phyloP scores from a whole-genome alignment of 2,329 filamentous ascomycete genomes.

The Trichophyton equinum region DNA sequence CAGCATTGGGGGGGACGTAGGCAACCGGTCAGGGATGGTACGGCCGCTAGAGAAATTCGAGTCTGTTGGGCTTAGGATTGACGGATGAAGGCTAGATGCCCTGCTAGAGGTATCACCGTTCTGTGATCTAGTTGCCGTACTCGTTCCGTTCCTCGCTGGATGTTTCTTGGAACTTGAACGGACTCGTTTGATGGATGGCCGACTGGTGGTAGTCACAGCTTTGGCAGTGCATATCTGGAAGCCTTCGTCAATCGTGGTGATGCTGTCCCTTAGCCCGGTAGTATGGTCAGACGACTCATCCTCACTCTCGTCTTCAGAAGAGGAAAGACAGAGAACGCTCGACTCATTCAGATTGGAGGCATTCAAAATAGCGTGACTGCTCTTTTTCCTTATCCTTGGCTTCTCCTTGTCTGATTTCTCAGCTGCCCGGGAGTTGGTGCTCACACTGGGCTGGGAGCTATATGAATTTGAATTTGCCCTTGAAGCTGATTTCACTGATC shows the following conservation, averaged over 20 bases:
- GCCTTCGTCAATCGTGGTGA: conserved; percentile 29
- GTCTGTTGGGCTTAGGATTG: conserved; percentile 16
- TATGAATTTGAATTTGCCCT: background rate
- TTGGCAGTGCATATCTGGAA: conserved; percentile 34
- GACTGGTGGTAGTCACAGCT: conserved; percentile 24
- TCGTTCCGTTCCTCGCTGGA: conserved; percentile 12
- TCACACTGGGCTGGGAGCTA: background rate
- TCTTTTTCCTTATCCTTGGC: conserved; percentile 24
- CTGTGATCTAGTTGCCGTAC: conserved; percentile 12
- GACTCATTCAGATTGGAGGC: conserved; percentile 32
- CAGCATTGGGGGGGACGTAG: conserved; percentile 6
- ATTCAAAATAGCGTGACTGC: conserved; percentile 27
- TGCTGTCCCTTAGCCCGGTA: conserved; percentile 25
- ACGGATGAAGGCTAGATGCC: conserved; percentile 21
- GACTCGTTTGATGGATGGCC: conserved; percentile 19
- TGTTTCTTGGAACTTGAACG: conserved; percentile 19
- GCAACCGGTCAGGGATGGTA: conserved; percentile 24
- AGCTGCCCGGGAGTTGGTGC: background rate
- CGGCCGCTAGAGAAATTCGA: conserved; percentile 23
- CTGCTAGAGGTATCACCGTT: conserved; percentile 17
- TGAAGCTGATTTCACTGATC: background rate
- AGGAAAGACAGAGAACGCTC: conserved; percentile 38
- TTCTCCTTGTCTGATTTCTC: background rate
- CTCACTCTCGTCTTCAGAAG: conserved; percentile 28
- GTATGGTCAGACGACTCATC: conserved; percentile 11